Evolutionary conservation across 2,329 filamentous ascomycete species (phyloP), one percentile per base, ranked within the genome.

Genomic region (Parascedosporium putredinis): DNA sequence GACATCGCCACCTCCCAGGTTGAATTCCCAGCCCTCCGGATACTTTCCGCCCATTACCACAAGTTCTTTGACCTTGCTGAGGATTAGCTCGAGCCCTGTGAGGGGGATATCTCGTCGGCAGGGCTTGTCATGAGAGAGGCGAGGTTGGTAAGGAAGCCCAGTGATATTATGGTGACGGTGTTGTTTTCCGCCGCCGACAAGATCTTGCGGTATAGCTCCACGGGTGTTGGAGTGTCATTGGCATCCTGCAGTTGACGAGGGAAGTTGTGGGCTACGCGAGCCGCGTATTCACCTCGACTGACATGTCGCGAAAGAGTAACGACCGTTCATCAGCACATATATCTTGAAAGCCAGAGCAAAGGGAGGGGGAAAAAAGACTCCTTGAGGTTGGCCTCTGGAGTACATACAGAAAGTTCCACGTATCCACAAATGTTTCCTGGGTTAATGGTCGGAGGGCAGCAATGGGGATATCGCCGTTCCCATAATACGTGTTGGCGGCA

Each of bases 1-100:
- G 0, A 69, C 59, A 50, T 72, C 64, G 40, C 59, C 57, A 22
- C 68, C 68, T 25, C 59, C 70, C 53, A 77, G 76, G 56, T 78
- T 77, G 58, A 63, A 77, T 49, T 73, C 68, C 49, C 62, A 58
- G 7, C 72, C 73, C 0, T 63, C 64, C 0, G 73, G 71, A 50
- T 75, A 78, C 5, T 51, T 58, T 10, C 74, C 74, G 22, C 74
- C 75, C 73, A 76, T 76, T 5, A 77, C 56, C 2, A 76, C 69
- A 1, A 77, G 62, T 56, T 77, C 67, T 1, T 58, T 56, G 2
- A 77, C 72, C 54, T 76, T 76, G 8, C 53, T 49, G 1, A 60
- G 53, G 20, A 76, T 53, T 2, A 77, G 66, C 7, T 64, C 64
- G 1, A 55, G 58, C 0, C 74, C 73, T 7, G 57, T 52, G 9